Evolutionary conservation across 2,329 filamentous ascomycete genomes (phyloP).

Genomic region (Didymella keratinophila): DNA sequence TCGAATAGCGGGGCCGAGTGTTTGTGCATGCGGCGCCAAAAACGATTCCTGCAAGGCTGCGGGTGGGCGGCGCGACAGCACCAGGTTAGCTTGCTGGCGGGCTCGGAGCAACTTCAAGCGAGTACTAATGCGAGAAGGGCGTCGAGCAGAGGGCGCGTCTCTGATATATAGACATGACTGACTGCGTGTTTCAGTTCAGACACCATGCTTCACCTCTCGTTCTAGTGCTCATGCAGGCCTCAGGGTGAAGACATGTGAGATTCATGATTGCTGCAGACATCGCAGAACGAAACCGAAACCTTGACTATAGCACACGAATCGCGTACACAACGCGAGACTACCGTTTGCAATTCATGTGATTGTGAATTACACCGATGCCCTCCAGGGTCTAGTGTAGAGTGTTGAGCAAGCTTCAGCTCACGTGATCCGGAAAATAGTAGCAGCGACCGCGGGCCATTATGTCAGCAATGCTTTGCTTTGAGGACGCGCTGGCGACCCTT

Average conservation of each 20-base stretch:
- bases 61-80: constrained; percentile 19
- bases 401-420: background rate
- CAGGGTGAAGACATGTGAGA: constrained; percentile 13
- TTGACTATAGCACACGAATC: constrained; percentile 2
- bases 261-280: background rate
- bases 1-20: constrained; percentile 24
- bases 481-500: constrained; percentile 31
- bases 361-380: constrained; percentile 2
- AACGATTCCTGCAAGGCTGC: constrained; percentile 23
- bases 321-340: constrained; percentile 11
- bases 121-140: constrained; percentile 14
- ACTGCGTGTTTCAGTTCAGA: constrained; percentile 28
- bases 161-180: constrained; percentile 22
- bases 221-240: constrained; percentile 28
- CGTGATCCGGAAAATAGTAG: constrained; percentile 10
- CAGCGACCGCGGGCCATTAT: constrained; percentile 15
- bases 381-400: constrained; percentile 1
- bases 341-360: constrained; percentile 3
- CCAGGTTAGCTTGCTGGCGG: constrained; percentile 13
- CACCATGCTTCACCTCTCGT: constrained; percentile 34
- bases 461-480: constrained; percentile 23
- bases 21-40: constrained; percentile 30
- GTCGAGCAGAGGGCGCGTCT: constrained; percentile 10
- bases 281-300: background rate
- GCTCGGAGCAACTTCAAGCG: constrained; percentile 20